phyloP scores from a whole-genome alignment of 2,329 filamentous ascomycete genomes.

The Penicillium janthinellum region DNA sequence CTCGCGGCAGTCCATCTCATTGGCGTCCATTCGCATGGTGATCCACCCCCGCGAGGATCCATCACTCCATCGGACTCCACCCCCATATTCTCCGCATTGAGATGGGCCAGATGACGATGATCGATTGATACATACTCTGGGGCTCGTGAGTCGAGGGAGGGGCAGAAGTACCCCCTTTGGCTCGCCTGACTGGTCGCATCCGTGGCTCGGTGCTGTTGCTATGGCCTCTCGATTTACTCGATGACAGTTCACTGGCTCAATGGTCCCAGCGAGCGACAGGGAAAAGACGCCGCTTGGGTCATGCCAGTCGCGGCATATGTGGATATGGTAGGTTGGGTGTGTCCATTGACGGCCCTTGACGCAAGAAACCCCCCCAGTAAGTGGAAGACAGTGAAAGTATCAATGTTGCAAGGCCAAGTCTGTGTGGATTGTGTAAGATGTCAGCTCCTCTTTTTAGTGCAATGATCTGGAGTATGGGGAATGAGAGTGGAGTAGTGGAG shows the following conservation, averaged over 20 bases:
- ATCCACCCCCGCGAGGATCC: conserved; percentile 5
- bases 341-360: conserved; percentile 7
- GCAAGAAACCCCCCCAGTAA: neutral
- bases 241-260: neutral
- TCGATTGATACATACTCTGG: neutral
- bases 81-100: conserved; percentile 11
- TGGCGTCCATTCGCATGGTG: conserved; percentile 15
- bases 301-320: neutral
- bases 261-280: neutral
- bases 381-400: neutral
- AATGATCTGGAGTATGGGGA: neutral
- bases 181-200: neutral
- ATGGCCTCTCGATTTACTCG: conserved; percentile 1
- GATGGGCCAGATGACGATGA: conserved; percentile 6
- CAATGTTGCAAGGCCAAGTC: neutral
- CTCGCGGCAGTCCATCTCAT: neutral
- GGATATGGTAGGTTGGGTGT: neutral
- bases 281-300: conserved; percentile 2
- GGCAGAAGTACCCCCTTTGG: neutral
- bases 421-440: neutral
- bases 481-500: neutral
- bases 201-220: neutral
- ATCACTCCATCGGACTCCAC: conserved; percentile 7
- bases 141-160: neutral
- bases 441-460: neutral